Percentiles rank a stretch among this genome's conserved stretches.
phyloP scores from a whole-genome alignment of 2,329 filamentous ascomycete genomes.

The Ophiobolus disseminans region DNA sequence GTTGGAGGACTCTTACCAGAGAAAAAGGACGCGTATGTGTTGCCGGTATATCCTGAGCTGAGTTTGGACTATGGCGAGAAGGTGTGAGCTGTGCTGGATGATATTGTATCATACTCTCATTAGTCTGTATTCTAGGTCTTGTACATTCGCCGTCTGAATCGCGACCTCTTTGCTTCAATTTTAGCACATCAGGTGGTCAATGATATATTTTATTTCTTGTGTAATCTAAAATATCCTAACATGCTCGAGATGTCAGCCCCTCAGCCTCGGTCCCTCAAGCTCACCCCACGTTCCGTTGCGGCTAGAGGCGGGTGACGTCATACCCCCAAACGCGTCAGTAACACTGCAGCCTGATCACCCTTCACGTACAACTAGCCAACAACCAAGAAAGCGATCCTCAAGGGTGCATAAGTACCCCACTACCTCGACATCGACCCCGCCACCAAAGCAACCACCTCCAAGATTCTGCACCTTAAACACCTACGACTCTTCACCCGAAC shows the following conservation, averaged over 20 bases:
- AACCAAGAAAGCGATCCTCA: slow-evolving; percentile 21
- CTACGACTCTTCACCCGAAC: slow-evolving; percentile 5
- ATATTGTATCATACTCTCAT: too few species aligned
- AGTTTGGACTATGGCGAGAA: neutral
- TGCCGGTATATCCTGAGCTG: slow-evolving; percentile 46
- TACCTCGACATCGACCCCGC: neutral
- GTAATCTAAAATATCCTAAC: too few species aligned
- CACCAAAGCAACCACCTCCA: neutral
- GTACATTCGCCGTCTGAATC: too few species aligned
- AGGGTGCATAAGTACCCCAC: slow-evolving; percentile 17
- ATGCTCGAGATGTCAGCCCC: too few species aligned
- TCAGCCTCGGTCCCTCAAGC: too few species aligned
- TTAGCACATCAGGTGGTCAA: too few species aligned
- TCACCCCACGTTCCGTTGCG: slow-evolving; percentile 15
- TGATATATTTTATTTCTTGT: too few species aligned
- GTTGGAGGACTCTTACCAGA: slow-evolving; percentile 41
- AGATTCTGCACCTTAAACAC: slow-evolving; percentile 1
- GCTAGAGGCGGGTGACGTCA: slow-evolving; percentile 33
- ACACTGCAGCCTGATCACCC: slow-evolving; percentile 20
- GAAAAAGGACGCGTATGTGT: slow-evolving; percentile 44
- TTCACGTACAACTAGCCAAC: slow-evolving; percentile 13
- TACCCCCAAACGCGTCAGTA: slow-evolving; percentile 12
- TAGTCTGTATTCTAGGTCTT: too few species aligned
- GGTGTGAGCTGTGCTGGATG: neutral
- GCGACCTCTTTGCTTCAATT: too few species aligned